Conservation (phyloP, 352 stramenopile species). For the Nothophytophthora sp. region DNA sequence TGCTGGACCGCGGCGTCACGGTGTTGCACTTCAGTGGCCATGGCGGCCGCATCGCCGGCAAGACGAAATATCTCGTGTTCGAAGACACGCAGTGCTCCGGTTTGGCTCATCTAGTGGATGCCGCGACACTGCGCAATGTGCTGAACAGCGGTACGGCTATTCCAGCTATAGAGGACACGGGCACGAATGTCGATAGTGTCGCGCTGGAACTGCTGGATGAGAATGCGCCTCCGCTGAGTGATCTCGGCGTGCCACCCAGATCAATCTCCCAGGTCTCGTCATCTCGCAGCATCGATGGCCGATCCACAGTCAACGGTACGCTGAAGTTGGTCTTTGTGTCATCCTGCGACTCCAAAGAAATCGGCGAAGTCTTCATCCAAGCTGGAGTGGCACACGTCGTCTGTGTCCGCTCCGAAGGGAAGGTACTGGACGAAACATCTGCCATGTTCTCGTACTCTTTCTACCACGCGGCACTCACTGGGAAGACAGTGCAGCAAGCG, state of each 20-base stretch:
- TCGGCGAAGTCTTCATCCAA: conserved; percentile 82
- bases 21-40: conserved; percentile 84
- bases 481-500: conserved; percentile 73
- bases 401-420: conserved; percentile 69
- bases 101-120: conserved; percentile 70
- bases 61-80: conserved; percentile 70
- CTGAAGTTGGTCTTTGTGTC: conserved; percentile 86
- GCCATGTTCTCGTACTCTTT: conserved; percentile 81
- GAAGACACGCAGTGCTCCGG: conserved; percentile 74
- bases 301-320: conserved; percentile 27
- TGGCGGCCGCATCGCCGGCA: conserved; percentile 62
- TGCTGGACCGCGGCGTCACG: conserved; percentile 74
- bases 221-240: conserved; percentile 1
- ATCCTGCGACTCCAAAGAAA: conserved; percentile 73
- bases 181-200: conserved; percentile 1
- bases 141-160: conserved; percentile 34
- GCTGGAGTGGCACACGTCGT: conserved; percentile 78
- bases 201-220: conserved; percentile 16
- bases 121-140: conserved; percentile 57
- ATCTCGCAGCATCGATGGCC: conserved; percentile 28
- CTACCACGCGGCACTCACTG: conserved; percentile 71
- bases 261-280: conserved; percentile 16
- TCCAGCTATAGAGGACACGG: conserved; percentile 15
- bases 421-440: conserved; percentile 71
- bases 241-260: conserved; percentile 2